phyloP scores from a whole-genome alignment of 805 yeast genomes.

The Yarrowia porcina region DNA sequence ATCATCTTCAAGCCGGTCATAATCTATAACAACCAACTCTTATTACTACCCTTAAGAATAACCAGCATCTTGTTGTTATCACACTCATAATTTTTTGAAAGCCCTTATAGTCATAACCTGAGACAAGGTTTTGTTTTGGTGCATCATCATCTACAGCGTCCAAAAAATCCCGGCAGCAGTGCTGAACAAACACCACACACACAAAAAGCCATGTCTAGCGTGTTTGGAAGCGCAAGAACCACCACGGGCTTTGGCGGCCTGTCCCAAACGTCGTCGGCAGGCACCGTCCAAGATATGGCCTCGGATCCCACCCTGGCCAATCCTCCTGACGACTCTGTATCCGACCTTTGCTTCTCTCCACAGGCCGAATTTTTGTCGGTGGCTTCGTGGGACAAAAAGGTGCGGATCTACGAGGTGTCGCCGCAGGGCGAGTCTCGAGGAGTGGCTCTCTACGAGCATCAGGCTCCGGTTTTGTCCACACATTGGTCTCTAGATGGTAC shows the following conservation, averaged over 20 bases:
- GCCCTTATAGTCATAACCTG: conserved; percentile 18
- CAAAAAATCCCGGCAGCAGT: not conserved
- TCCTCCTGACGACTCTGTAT: conserved; percentile 89
- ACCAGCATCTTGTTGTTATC: too few relatives aligned
- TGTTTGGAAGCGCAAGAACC: conserved; percentile 17
- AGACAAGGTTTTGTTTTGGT: not conserved
- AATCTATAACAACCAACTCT: too few relatives aligned
- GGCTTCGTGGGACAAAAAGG: conserved; percentile 93
- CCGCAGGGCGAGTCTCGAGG: conserved; percentile 78
- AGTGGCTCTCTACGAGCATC: conserved; percentile 84
- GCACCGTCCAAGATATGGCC: conserved; percentile 18
- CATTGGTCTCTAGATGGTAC: conserved; percentile 87
- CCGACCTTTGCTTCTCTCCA: conserved; percentile 82
- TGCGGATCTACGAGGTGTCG: conserved; percentile 83
- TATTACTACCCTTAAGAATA: too few relatives aligned
- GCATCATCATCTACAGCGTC: not conserved
- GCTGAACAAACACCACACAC: not conserved
- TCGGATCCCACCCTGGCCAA: conserved; percentile 46
- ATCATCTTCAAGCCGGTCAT: too few relatives aligned
- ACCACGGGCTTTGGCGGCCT: conserved; percentile 31
- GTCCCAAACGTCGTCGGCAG: conserved; percentile 10
- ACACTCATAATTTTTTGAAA: too few relatives aligned
- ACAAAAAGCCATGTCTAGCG: not conserved
- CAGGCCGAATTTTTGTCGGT: conserved; percentile 77
- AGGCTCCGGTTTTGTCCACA: conserved; percentile 77